phyloP scores from a whole-genome alignment of 805 yeast species.

The Cyberlindnera xishuangbannaensis region DNA sequence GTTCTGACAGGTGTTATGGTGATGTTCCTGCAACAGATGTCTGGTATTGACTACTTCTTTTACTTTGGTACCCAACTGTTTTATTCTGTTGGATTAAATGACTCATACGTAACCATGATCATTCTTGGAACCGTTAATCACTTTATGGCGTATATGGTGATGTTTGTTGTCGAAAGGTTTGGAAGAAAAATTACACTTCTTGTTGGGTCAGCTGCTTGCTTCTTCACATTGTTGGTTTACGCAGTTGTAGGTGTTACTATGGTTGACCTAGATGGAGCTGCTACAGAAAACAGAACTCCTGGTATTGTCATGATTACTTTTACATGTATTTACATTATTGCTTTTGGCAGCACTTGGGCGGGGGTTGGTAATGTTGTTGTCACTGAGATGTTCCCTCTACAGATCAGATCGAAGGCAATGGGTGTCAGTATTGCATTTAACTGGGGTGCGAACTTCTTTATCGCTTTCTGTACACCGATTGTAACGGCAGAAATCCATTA shows the following conservation, averaged over 20 bases:
- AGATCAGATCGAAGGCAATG: constrained; percentile 52
- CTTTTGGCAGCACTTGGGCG: constrained; percentile 55
- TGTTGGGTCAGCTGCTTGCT: constrained; percentile 42
- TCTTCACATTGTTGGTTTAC: constrained; percentile 50
- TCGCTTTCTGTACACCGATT: constrained; percentile 58
- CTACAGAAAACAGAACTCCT: constrained; percentile 28
- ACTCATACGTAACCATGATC: constrained; percentile 50
- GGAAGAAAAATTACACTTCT: constrained; percentile 38
- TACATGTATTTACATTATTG: constrained; percentile 45
- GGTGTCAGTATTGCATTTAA: constrained; percentile 54
- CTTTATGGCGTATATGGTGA: constrained; percentile 42
- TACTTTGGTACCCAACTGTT: constrained; percentile 58
- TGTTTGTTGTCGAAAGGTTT: constrained; percentile 42
- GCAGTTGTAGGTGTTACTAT: constrained; percentile 37
- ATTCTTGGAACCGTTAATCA: constrained; percentile 49
- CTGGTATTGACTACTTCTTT: constrained; percentile 64
- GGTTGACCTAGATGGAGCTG: constrained; percentile 27
- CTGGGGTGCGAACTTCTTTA: constrained; percentile 44
- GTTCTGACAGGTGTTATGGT: constrained; percentile 48
- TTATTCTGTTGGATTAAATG: constrained; percentile 43
- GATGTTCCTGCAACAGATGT: constrained; percentile 55
- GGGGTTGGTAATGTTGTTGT: constrained; percentile 43
- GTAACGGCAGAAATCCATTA: constrained; percentile 52
- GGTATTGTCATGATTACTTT: constrained; percentile 50
- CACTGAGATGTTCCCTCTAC: constrained; percentile 45